These are phyloP conservation scores for Chlorella sorokiniana DNA, from an alignment of 139 green algal species.

Conservation along the genomic window DNA sequence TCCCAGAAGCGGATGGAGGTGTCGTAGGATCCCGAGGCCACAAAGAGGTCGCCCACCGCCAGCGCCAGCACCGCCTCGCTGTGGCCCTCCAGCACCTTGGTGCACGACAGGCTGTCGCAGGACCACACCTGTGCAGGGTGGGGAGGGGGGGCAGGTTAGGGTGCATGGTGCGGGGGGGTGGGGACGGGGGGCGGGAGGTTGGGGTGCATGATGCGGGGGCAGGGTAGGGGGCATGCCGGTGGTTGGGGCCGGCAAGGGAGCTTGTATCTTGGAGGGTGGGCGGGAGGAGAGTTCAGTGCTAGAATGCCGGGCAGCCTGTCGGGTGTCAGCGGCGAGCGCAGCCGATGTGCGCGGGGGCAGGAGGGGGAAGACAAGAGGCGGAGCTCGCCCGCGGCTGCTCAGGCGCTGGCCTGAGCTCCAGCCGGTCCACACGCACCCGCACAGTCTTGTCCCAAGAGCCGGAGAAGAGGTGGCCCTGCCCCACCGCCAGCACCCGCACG, in stretches of 20 bases:
- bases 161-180: neutral
- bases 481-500: slow-evolving; percentile 87
- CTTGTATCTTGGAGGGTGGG: too few species aligned
- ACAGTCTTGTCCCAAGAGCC: slow-evolving; percentile 96
- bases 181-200: neutral
- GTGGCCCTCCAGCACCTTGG: slow-evolving; percentile 82
- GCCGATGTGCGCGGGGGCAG: too few species aligned
- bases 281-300: too few species aligned
- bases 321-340: too few species aligned
- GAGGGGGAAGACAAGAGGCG: neutral
- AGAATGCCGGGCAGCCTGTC: too few species aligned
- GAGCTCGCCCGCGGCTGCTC: neutral
- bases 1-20: slow-evolving; percentile 90
- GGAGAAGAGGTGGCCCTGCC: slow-evolving; percentile 77
- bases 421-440: slow-evolving; percentile 62
- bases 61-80: slow-evolving; percentile 92
- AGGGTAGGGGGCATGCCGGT: neutral
- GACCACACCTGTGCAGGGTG: slow-evolving; percentile 10
- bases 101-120: slow-evolving; percentile 17
- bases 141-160: neutral
- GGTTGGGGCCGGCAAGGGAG: too few species aligned
- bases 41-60: slow-evolving; percentile 67
- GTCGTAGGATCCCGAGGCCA: slow-evolving; percentile 86
- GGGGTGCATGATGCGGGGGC: neutral
- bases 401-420: neutral